phyloP scores from a whole-genome alignment of 2,329 filamentous ascomycete genomes.

The Botrytis deweyae region DNA sequence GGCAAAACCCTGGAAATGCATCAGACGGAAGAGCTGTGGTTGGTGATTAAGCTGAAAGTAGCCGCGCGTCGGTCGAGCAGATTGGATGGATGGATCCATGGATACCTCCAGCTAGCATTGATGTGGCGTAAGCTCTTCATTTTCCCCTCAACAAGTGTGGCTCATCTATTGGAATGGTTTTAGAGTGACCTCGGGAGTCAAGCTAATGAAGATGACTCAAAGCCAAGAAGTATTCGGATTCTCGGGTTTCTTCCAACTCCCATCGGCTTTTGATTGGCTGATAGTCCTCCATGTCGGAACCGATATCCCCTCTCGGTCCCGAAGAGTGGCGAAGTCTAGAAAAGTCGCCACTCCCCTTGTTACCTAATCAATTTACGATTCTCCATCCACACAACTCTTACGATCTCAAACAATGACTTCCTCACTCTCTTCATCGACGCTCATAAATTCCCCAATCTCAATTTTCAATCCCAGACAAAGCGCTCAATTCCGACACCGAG shows the following conservation, averaged over 20 bases:
- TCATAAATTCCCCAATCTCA: not conserved
- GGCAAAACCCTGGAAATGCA: not conserved
- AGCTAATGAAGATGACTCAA: conserved; percentile 4
- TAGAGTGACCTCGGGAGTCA: not conserved
- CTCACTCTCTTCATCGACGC: not conserved
- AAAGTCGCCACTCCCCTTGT: not conserved
- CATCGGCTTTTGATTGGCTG: not conserved
- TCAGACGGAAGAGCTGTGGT: conserved; percentile 15
- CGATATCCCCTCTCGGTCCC: not conserved
- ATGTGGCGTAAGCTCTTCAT: conserved; percentile 12
- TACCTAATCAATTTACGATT: not conserved
- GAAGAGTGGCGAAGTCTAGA: not conserved
- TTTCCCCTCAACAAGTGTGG: not conserved
- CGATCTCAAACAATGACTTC: not conserved
- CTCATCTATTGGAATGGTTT: not conserved
- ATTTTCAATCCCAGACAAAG: not conserved
- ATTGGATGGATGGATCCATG: too few relatives aligned
- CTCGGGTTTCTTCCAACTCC: not conserved
- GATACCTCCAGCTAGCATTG: not conserved
- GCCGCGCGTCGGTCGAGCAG: conserved; percentile 11
- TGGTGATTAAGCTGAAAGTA: conserved; percentile 8
- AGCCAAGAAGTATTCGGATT: not conserved
- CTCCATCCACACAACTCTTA: not conserved
- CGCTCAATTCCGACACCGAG: not conserved
- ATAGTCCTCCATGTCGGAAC: not conserved